Conservation (phyloP, 1,139 yeast genomes). For the Kluyveromyces sp. region DNA sequence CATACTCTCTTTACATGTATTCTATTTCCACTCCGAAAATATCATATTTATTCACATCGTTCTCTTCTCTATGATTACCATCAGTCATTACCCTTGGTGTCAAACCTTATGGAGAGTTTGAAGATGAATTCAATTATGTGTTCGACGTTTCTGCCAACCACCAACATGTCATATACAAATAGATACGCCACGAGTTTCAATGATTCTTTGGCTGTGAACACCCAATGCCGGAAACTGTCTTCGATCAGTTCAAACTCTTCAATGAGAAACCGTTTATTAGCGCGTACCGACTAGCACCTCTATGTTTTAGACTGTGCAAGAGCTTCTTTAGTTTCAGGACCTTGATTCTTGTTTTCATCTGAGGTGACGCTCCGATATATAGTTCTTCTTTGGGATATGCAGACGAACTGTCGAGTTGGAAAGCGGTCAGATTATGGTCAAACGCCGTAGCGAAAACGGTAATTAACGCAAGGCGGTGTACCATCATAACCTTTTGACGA, state of each 20-base stretch:
- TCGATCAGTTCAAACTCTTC: conserved; percentile 6
- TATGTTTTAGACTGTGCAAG: conserved; percentile 12
- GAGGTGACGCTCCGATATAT: conserved; percentile 15
- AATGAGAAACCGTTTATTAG: conserved; percentile 4
- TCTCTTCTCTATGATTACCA: background rate
- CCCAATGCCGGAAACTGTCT: conserved; percentile 10
- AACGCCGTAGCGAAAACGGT: conserved; percentile 10
- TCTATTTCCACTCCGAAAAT: conserved; percentile 5
- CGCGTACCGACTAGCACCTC: conserved; percentile 13
- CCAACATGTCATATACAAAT: conserved; percentile 13
- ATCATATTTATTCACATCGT: conserved; percentile 4
- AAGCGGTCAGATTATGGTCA: conserved; percentile 7
- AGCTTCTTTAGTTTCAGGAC: conserved; percentile 10
- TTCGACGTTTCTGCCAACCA: background rate
- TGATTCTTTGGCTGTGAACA: conserved; percentile 8
- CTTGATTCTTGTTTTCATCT: conserved; percentile 8
- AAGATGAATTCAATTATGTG: background rate
- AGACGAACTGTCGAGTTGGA: conserved; percentile 15
- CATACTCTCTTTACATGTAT: conserved; percentile 4
- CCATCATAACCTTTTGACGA: conserved; percentile 10
- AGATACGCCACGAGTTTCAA: conserved; percentile 7
- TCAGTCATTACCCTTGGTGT: conserved; percentile 3
- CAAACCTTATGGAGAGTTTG: background rate
- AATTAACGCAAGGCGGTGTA: conserved; percentile 13
- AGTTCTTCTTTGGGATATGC: conserved; percentile 16